phyloP scores from a whole-genome alignment of 2,329 filamentous ascomycete genomes.

The Fusarium falciforme region DNA sequence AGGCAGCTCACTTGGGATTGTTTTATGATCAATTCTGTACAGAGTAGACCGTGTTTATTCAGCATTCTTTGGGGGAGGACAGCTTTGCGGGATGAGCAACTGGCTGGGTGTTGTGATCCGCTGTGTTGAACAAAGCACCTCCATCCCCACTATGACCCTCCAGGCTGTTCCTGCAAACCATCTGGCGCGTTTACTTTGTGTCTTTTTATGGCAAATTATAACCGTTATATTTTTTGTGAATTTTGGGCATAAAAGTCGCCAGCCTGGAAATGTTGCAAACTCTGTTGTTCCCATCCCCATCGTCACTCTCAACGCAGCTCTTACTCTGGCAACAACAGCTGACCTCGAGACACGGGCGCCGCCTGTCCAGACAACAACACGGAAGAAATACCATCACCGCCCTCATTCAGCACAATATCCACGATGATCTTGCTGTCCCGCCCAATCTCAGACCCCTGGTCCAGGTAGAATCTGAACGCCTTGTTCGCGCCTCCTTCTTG shows the following conservation, averaged over 20 bases:
- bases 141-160: not conserved
- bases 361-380: constrained; percentile 24
- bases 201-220: not conserved
- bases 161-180: not conserved
- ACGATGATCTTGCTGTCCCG: constrained; percentile 11
- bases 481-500: not conserved
- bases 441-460: not conserved
- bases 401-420: not conserved
- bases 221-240: not conserved
- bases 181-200: not conserved
- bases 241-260: not conserved
- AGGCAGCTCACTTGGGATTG: not conserved
- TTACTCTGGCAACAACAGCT: constrained; percentile 6
- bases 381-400: not conserved
- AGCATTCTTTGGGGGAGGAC: not conserved
- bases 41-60: not conserved
- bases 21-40: not conserved
- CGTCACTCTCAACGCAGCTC: not conserved
- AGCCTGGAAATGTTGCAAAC: not conserved
- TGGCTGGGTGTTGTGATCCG: not conserved
- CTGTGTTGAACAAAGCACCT: not conserved
- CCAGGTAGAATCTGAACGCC: not conserved
- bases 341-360: constrained; percentile 11
- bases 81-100: not conserved
- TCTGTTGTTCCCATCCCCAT: not conserved